Conservation (phyloP, 352 stramenopile genomes). For the Globisporangium lucens region DNA sequence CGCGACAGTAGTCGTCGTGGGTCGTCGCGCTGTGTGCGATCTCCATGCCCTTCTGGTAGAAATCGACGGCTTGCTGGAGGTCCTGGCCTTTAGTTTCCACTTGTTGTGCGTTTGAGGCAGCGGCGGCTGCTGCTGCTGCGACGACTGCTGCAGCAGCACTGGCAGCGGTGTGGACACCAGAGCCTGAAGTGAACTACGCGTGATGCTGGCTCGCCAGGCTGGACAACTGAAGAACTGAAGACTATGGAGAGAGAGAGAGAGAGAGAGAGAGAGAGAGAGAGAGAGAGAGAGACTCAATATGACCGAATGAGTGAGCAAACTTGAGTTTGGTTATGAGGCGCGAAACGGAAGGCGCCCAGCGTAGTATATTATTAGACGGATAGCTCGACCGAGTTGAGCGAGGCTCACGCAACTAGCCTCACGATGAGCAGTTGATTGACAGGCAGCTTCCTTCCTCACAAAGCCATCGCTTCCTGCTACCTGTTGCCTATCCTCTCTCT, state of each 20-base stretch:
- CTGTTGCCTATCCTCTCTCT: too few species aligned
- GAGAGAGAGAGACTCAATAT: not conserved
- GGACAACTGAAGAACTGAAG: not conserved
- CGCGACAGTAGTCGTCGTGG: slow-evolving; percentile 61
- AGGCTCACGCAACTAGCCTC: not conserved
- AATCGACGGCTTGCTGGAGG: slow-evolving; percentile 66
- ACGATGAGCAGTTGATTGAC: not conserved
- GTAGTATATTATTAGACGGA: not conserved
- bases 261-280: not conserved
- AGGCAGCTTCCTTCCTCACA: too few species aligned
- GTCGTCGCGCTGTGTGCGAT: slow-evolving; percentile 50
- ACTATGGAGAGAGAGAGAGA: not conserved
- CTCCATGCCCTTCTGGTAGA: slow-evolving; percentile 77
- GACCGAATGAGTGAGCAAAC: not conserved
- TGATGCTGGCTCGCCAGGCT: slow-evolving; percentile 3
- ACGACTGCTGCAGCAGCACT: not conserved
- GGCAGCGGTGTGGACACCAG: not conserved
- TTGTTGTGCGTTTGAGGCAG: slow-evolving; percentile 15
- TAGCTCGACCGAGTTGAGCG: not conserved
- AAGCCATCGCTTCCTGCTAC: too few species aligned
- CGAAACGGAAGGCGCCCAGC: not conserved
- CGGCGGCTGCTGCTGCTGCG: not conserved
- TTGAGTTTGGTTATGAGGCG: not conserved
- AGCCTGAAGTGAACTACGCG: not conserved
- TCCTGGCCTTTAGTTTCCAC: slow-evolving; percentile 58